These are phyloP conservation scores for Hydnomerulius pinastri DNA, from an alignment of 768 basidiomycete genomes.

Conservation along the genomic window DNA sequence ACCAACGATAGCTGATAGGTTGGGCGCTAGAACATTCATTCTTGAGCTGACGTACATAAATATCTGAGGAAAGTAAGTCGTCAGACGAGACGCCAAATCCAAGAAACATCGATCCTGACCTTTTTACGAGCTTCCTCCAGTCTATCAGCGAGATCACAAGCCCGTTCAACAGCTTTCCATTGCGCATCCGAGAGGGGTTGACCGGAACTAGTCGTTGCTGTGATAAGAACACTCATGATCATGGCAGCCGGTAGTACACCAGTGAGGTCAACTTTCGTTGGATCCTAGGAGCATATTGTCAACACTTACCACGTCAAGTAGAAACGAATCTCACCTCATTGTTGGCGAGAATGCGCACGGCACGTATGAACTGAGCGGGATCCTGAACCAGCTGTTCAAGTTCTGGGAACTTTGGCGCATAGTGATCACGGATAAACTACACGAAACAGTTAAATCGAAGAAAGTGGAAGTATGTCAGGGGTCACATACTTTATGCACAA, in stretches of 20 bases:
- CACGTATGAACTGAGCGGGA: constrained; percentile 88
- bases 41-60: constrained; percentile 99
- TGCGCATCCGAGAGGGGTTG: constrained; percentile 64
- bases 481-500: constrained; percentile 84
- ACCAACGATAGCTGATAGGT: constrained; percentile 97
- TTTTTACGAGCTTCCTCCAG: constrained; percentile 89
- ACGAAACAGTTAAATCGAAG: constrained; percentile 8
- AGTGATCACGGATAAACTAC: constrained; percentile 98
- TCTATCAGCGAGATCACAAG: constrained; percentile 86
- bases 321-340: constrained; percentile 51
- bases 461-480: constrained; percentile 1
- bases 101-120: constrained; percentile 39
- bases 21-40: constrained; percentile 98
- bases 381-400: constrained; percentile 94
- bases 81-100: constrained; percentile 4
- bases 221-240: constrained; percentile 95
- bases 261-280: constrained; percentile 80
- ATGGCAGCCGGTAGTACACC: constrained; percentile 84
- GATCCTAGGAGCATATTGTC: constrained; percentile 53
- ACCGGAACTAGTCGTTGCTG: constrained; percentile 89
- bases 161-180: constrained; percentile 82
- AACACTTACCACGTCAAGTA: not conserved
- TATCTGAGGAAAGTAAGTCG: constrained; percentile 56
- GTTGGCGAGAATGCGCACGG: constrained; percentile 88
- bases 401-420: constrained; percentile 92